These are phyloP conservation scores for Xerocomus minutiporus DNA, from an alignment of 1,284 basidiomycete genomes.

Conservation along the genomic window DNA sequence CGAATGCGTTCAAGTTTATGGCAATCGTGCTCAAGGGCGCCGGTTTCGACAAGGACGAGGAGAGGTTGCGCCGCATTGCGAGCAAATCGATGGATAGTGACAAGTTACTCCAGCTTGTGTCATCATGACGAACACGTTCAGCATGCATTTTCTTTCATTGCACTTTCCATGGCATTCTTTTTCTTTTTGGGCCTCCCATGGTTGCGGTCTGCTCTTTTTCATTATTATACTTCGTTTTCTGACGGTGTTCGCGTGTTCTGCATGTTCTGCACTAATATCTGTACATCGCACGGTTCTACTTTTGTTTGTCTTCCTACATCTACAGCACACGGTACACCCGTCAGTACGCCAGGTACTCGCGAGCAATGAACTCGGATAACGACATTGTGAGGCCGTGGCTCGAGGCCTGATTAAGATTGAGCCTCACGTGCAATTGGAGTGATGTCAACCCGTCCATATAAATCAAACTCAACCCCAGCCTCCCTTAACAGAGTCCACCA, in stretches of 20 bases:
- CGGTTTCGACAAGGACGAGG: constrained; percentile 56
- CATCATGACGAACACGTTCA: constrained; percentile 35
- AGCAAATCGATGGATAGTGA: constrained; percentile 56
- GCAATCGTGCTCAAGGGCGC: constrained; percentile 70
- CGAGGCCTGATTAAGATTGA: too few species aligned
- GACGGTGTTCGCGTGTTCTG: constrained; percentile 24
- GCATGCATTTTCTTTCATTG: constrained; percentile 16
- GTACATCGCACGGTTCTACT: constrained; percentile 26
- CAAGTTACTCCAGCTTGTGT: constrained; percentile 55
- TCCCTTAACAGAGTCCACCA: background rate
- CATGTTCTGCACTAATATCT: constrained; percentile 33
- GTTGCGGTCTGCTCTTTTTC: constrained; percentile 8
- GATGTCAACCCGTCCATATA: background rate
- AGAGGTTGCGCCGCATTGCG: constrained; percentile 49
- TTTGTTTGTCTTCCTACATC: constrained; percentile 26
- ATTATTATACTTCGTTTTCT: constrained; percentile 22
- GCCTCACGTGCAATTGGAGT: background rate
- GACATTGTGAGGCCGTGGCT: background rate
- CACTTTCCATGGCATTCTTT: constrained; percentile 8
- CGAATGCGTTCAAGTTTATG: constrained; percentile 77
- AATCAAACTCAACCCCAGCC: too few species aligned
- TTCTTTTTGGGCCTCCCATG: constrained; percentile 9
- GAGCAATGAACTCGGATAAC: constrained; percentile 22
- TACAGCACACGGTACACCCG: constrained; percentile 26
- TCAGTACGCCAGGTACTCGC: constrained; percentile 21